Conservation (phyloP, 495 filamentous ascomycete genomes). For the Annulohypoxylon moriforme region DNA sequence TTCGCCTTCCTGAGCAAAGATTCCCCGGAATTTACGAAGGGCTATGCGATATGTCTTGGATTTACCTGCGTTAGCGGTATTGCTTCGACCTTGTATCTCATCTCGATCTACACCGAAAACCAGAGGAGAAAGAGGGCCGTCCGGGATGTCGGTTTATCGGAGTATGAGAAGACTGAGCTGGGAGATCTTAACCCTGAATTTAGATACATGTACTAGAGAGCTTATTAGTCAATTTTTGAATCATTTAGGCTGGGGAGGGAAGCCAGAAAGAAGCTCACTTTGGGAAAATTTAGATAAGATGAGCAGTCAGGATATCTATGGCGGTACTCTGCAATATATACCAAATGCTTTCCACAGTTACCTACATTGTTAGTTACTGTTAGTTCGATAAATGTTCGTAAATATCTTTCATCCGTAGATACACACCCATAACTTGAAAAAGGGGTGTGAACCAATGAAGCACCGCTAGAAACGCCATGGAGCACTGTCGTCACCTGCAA, state of each 20-base stretch:
- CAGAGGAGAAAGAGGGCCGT: constrained; percentile 65
- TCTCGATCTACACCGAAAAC: constrained; percentile 73
- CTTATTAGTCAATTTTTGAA: not conserved
- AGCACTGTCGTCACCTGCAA: not conserved
- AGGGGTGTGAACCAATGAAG: not conserved
- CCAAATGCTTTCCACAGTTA: not conserved
- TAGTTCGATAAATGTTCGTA: not conserved
- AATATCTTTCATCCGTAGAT: not conserved
- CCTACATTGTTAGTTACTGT: not conserved
- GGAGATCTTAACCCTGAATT: constrained; percentile 77
- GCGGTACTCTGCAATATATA: not conserved
- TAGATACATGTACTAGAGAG: constrained; percentile 63
- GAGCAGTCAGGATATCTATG: not conserved
- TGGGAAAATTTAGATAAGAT: not conserved
- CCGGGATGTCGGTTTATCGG: constrained; percentile 68
- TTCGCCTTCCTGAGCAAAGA: constrained; percentile 82
- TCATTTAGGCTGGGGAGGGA: not conserved
- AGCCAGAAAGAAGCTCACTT: not conserved
- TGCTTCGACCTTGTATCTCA: constrained; percentile 69
- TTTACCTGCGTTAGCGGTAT: constrained; percentile 76
- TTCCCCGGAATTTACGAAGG: constrained; percentile 74
- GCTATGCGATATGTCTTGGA: constrained; percentile 81
- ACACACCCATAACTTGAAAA: no score
- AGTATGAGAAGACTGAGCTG: constrained; percentile 77
- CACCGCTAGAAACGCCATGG: no score